phyloP scores from a whole-genome alignment of 345 rosid genomes.

The Lepidium aucheri region DNA sequence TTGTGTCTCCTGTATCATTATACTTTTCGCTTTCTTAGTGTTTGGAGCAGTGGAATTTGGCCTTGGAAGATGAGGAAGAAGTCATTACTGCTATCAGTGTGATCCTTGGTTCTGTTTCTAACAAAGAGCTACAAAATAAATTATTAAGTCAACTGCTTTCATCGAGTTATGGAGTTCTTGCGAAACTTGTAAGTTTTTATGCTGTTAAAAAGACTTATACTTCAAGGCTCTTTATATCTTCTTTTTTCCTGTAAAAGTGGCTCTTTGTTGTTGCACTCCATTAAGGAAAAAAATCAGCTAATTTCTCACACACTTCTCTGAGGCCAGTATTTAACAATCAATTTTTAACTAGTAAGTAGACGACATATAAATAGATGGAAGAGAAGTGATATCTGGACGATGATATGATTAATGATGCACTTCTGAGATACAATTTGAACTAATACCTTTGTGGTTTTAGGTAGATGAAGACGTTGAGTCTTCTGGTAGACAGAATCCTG shows the following conservation, averaged over 20 bases:
- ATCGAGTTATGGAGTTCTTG: constrained; percentile 72
- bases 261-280: constrained; percentile 1
- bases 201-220: constrained; percentile 3
- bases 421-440: constrained; percentile 7
- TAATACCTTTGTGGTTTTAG: constrained; percentile 38
- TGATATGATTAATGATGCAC: neutral
- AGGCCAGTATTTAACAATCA: neutral
- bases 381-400: neutral
- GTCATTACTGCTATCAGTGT: constrained; percentile 65
- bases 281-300: neutral
- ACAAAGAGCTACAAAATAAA: constrained; percentile 69
- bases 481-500: constrained; percentile 61
- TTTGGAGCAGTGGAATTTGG: constrained; percentile 64
- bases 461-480: constrained; percentile 47
- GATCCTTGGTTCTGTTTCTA: constrained; percentile 56
- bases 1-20: neutral
- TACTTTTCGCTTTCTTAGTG: constrained; percentile 11
- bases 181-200: constrained; percentile 64
- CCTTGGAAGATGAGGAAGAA: constrained; percentile 92
- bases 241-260: neutral
- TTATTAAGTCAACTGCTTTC: constrained; percentile 76
- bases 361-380: neutral
- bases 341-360: neutral
- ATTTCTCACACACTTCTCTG: neutral
- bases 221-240: neutral